A percentile compares a stretch with the other conserved stretches of the same genome.
Conservation (phyloP, 2,329 filamentous ascomycete genomes). For the Cercospora sp. region DNA sequence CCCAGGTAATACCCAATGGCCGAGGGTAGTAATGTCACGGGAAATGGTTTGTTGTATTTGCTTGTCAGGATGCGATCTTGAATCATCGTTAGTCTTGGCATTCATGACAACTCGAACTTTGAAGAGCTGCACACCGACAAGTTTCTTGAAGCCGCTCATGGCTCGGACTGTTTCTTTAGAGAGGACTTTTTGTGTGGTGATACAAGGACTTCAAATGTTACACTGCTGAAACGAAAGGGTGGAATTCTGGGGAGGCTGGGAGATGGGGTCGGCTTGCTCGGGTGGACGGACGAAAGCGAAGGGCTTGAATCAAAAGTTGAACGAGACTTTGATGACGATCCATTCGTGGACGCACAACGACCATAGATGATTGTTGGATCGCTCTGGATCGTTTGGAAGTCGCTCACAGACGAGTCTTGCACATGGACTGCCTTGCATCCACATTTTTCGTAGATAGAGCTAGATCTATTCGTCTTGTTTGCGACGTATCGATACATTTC, state of each 20-base stretch:
- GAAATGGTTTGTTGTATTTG: constrained; percentile 39
- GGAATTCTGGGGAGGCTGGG: background rate
- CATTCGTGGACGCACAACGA: background rate
- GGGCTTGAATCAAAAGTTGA: background rate
- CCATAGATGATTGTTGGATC: background rate
- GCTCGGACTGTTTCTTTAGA: background rate
- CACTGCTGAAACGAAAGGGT: background rate
- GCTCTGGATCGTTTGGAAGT: background rate
- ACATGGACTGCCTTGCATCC: background rate
- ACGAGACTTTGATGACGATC: background rate
- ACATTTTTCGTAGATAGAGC: background rate
- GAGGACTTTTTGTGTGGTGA: background rate
- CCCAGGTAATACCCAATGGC: constrained; percentile 37
- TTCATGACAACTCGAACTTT: too few relatives aligned
- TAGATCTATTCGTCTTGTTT: too few relatives aligned
- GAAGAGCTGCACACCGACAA: constrained; percentile 22
- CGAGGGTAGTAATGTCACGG: constrained; percentile 36
- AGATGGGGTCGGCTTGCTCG: background rate
- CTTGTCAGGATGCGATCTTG: constrained; percentile 35
- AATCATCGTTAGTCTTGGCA: background rate
- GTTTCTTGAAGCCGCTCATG: constrained; percentile 22
- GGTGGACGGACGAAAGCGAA: background rate
- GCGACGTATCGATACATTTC: too few relatives aligned
- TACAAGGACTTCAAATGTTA: background rate
- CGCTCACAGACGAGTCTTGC: background rate